phyloP scores from a whole-genome alignment of 1,139 yeast genomes.

The Zygosaccharomyces pseudobailii region DNA sequence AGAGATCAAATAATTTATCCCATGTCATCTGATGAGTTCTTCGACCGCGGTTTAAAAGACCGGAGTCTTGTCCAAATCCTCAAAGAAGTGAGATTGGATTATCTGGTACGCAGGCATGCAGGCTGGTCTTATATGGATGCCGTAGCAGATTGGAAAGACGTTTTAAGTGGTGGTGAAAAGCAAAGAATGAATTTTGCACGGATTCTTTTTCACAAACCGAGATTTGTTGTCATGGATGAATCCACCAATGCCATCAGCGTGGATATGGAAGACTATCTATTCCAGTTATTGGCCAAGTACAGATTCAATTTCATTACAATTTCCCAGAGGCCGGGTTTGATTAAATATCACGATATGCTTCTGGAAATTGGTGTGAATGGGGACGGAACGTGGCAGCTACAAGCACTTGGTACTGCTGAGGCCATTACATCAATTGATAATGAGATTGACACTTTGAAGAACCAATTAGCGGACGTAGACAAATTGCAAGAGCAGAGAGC shows the following conservation, averaged over 20 bases:
- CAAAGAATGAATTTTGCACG: slow-evolving; percentile 90
- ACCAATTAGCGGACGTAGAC: slow-evolving; percentile 49
- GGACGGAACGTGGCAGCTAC: slow-evolving; percentile 48
- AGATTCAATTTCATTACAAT: slow-evolving; percentile 78
- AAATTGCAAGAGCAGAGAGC: slow-evolving; percentile 49
- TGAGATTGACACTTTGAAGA: slow-evolving; percentile 58
- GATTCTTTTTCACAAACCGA: slow-evolving; percentile 73
- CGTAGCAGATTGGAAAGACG: slow-evolving; percentile 79
- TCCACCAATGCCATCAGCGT: slow-evolving; percentile 90
- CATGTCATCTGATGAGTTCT: slow-evolving; percentile 69
- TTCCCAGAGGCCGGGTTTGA: slow-evolving; percentile 78
- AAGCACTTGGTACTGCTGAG: slow-evolving; percentile 51
- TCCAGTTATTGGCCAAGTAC: slow-evolving; percentile 66
- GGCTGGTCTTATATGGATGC: slow-evolving; percentile 40
- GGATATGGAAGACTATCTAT: slow-evolving; percentile 85
- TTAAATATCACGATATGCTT: slow-evolving; percentile 76
- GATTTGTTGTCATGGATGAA: slow-evolving; percentile 83
- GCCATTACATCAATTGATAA: slow-evolving; percentile 58
- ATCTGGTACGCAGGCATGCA: slow-evolving; percentile 49
- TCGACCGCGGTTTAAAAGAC: slow-evolving; percentile 68
- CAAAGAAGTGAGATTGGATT: slow-evolving; percentile 73
- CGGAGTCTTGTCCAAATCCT: slow-evolving; percentile 63
- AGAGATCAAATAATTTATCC: slow-evolving; percentile 90
- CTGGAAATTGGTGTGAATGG: slow-evolving; percentile 53
- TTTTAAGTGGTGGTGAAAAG: slow-evolving; percentile 91